These are phyloP conservation scores for Symmetrospora coprosmae DNA, from an alignment of 768 basidiomycete species.

Conservation along the genomic window DNA sequence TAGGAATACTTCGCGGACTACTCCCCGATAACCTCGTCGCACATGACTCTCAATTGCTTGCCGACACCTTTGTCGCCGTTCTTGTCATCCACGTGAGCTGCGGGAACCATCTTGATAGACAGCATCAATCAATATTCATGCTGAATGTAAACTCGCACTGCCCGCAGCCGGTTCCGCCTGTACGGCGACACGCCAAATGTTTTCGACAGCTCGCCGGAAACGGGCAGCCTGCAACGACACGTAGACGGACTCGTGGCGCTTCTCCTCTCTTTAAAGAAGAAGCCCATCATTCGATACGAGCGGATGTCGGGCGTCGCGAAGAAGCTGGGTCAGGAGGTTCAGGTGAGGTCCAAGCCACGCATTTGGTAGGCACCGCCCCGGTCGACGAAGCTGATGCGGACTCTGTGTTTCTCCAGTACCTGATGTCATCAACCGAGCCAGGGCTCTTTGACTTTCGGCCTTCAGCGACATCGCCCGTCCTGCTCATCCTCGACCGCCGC, in stretches of 20 bases:
- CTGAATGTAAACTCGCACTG: too few relatives aligned
- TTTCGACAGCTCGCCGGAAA: slow-evolving; percentile 47
- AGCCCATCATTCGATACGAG: slow-evolving; percentile 85
- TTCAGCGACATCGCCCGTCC: slow-evolving; percentile 70
- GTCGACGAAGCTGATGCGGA: too few relatives aligned
- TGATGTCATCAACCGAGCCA: slow-evolving; percentile 59
- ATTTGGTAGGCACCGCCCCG: background rate
- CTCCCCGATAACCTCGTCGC: slow-evolving; percentile 63
- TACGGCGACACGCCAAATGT: slow-evolving; percentile 57
- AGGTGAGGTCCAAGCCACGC: slow-evolving; percentile 44
- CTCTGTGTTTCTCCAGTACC: slow-evolving; percentile 45
- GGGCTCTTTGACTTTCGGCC: slow-evolving; percentile 81
- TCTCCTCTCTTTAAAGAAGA: slow-evolving; percentile 87
- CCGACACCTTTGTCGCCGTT: slow-evolving; percentile 47
- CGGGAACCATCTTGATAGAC: background rate
- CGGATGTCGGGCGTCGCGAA: slow-evolving; percentile 82
- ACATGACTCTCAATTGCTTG: slow-evolving; percentile 72
- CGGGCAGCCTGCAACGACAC: slow-evolving; percentile 55
- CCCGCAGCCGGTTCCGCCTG: slow-evolving; percentile 39
- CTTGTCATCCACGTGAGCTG: background rate
- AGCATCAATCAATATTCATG: too few relatives aligned
- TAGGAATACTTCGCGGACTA: slow-evolving; percentile 97
- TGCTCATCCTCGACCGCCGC: slow-evolving; percentile 82
- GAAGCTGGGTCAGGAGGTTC: slow-evolving; percentile 71
- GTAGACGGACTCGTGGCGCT: slow-evolving; percentile 71